Base-by-base conservation (phyloP, 805 yeast species). In the Komagataella mondaviorum region DNA sequence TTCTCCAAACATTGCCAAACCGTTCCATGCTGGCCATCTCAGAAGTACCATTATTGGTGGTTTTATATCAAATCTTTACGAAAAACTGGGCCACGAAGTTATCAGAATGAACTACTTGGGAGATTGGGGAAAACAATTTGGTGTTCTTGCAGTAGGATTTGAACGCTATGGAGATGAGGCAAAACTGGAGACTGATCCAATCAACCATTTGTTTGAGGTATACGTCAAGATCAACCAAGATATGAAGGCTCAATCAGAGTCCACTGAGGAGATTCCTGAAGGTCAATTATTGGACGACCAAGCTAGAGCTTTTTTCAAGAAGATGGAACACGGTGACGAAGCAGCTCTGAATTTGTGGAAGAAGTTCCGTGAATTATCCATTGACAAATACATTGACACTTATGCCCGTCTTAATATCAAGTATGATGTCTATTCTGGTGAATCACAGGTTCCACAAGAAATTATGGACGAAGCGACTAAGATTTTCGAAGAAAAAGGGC, bases 61-160 rank as follows among this genome's bases (percentile, higher is more conserved):
- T 14, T 93, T 89, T 72, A 67, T 93, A 49, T 71, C 96, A 45
- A 91, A 90, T 69, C 74, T 93, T 65, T 87, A 93, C 65, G 96
- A 89, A 70, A 82, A 80, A 58, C 73, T 83, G 53, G 99, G 98
- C 48, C 93, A 91, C 87, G 78, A 88, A n/a, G 99, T 93, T 47
- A 70, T 77, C 58, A 80, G 97, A 71, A 76, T 91, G 73, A 93
- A 93, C 74, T 93, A 93, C 69, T 76, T 93, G 58, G 99, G 99
- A 62, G 99, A 93, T 71, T 93, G 99, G 99, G 99, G 99, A 53
- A 93, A 93, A 71, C 99, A 93, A 73, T 93, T 91, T 63, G 99
- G 99, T 68, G 67, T 93, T 48, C 76, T 93, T 59, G 99, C 98
- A 23, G 85, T 93, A 55, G 99, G 97, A 48, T 93, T 84, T 67